Percentiles rank a stretch among this genome's conserved stretches.
Evolutionary conservation across 1,284 basidiomycete species (phyloP).

Genomic region (Meira miltonrushii): DNA sequence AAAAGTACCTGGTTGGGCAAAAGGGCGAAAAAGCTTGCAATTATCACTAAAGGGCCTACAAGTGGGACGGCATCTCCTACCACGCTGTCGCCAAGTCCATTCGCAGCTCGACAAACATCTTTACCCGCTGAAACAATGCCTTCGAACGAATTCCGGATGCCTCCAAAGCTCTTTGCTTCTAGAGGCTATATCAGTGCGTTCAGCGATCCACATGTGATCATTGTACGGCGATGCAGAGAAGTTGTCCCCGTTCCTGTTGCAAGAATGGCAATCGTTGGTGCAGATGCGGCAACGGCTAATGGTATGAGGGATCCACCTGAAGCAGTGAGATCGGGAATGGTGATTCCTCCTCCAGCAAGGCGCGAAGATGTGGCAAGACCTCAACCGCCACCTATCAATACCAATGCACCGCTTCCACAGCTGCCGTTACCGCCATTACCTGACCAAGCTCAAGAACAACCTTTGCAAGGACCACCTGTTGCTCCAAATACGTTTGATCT

Average conservation of each 20-base stretch:
- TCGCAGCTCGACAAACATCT: background rate
- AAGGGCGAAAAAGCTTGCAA: slow-evolving; percentile 33
- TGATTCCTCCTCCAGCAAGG: background rate
- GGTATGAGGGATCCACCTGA: slow-evolving; percentile 3
- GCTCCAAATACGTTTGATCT: slow-evolving; percentile 29
- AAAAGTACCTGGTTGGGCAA: slow-evolving; percentile 36
- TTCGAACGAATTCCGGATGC: slow-evolving; percentile 12
- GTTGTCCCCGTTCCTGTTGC: slow-evolving; percentile 49
- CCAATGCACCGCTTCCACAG: background rate
- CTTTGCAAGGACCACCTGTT: background rate
- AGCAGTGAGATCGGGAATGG: background rate
- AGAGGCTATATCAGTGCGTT: slow-evolving; percentile 9
- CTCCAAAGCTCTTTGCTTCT: slow-evolving; percentile 15
- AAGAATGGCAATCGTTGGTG: slow-evolving; percentile 32
- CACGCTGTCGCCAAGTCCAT: background rate
- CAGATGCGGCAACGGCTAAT: slow-evolving; percentile 11
- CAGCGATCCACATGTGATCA: slow-evolving; percentile 32
- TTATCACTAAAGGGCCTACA: slow-evolving; percentile 3
- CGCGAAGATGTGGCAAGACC: background rate
- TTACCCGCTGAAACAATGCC: background rate
- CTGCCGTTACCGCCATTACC: background rate
- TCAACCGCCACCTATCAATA: background rate
- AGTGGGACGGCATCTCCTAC: background rate
- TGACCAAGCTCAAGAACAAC: background rate
- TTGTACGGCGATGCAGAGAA: slow-evolving; percentile 42